A percentile compares a stretch with the other conserved stretches of the same genome.
phyloP scores from a whole-genome alignment of 2,329 filamentous ascomycete species.

The Cladorrhinum sp. region DNA sequence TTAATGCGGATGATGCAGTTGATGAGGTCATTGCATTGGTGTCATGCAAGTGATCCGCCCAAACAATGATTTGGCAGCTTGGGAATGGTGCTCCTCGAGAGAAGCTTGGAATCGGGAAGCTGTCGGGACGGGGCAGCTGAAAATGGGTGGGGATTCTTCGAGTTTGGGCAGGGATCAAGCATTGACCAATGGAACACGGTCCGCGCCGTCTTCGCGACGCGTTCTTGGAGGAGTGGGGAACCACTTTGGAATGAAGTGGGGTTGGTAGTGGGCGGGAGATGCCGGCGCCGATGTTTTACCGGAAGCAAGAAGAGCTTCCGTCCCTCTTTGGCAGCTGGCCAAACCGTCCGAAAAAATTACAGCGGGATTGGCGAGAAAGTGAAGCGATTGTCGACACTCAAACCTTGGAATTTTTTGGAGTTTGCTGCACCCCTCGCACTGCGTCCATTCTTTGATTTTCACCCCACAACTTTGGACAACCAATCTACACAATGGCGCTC shows the following conservation, averaged over 20 bases:
- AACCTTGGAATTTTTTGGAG: neutral
- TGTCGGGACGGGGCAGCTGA: neutral
- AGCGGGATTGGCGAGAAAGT: neutral
- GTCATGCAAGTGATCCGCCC: neutral
- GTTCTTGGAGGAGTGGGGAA: neutral
- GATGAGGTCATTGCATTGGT: conserved; percentile 18
- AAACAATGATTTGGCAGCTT: neutral
- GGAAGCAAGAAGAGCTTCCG: neutral
- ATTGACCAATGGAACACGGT: conserved; percentile 11
- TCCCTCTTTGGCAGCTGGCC: neutral
- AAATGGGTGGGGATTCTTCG: neutral
- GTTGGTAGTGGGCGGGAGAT: neutral
- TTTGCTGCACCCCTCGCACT: neutral
- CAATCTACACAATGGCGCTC: conserved; percentile 32
- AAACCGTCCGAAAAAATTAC: conserved; percentile 5
- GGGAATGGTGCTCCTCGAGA: neutral
- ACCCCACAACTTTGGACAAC: neutral
- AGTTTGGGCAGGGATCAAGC: neutral
- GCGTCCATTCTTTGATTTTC: neutral
- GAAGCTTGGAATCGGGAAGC: neutral
- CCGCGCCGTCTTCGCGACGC: neutral
- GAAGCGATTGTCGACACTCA: neutral
- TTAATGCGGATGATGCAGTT: conserved; percentile 14
- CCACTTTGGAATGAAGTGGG: neutral
- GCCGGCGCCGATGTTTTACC: conserved; percentile 12